Evolutionary conservation across 352 stramenopile species (phyloP), one percentile per base, ranked within the genome.

Genomic region (Globisporangium sylvaticum): DNA sequence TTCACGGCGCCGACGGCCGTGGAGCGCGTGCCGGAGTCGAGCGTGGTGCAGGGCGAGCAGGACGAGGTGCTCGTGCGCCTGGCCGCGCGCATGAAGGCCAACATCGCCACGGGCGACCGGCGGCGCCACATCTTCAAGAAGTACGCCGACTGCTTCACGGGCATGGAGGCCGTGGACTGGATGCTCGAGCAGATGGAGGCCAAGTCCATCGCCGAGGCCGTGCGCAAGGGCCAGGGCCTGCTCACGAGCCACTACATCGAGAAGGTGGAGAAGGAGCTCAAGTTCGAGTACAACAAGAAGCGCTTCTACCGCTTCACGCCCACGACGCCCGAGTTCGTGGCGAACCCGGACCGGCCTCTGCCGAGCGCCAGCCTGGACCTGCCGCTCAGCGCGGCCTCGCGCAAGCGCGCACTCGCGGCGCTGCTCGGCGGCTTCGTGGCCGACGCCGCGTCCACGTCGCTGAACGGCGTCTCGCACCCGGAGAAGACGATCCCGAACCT

Each of bases 111-210:
- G 5, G 85, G 85, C 54, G 83, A 90, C 61, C 83, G 85, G 3
- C 77, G 85, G 15, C 83, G 84, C 50, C 76, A 91, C 70, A 62
- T 93, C 58, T 93, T 93, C 64, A 91, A 91, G 68, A 90, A 90
- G 60, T 93, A 91, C 71, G 64, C 80, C 1, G 83, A 93, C 72
- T 93, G 85, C 66, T 93, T 93, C 71, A 90, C 85, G 27, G 85
- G 85, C 55, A 93, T 93, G 85, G 85, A 93, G 53, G 85, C 85
- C 10, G 85, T 93, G 25, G 83, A 93, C 74, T 93, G 85, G 85
- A 93, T 93, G 85, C 81, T 93, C 44, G 83, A 93, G 74, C 81
- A 90, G 61, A 91, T 91, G 83, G 83, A 93, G 58, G 85, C 83
- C 74, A 90, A 89, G 71, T 91, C 81, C 18, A 83, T 93, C 18